Conservation (phyloP, 192 early-diverging fungal species). For the Dimargaris cristalligena region DNA sequence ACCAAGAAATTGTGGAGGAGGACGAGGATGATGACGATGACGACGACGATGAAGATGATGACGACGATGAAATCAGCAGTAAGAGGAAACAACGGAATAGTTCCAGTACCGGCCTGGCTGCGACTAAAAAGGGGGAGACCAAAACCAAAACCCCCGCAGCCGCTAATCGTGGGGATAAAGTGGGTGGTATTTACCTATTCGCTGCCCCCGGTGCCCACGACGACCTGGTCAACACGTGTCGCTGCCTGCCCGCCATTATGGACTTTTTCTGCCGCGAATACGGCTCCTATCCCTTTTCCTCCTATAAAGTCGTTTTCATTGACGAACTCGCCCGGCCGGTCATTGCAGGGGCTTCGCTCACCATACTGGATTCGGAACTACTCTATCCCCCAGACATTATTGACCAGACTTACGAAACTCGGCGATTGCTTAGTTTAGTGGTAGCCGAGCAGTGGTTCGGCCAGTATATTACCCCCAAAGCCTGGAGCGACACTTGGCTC, state of each 20-base stretch:
- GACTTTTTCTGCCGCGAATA: conserved; percentile 77
- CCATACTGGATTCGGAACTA: conserved; percentile 47
- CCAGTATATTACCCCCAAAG: conserved; percentile 50
- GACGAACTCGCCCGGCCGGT: conserved; percentile 52
- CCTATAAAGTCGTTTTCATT: conserved; percentile 79
- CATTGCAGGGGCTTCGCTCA: conserved; percentile 60
- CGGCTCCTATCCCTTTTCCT: conserved; percentile 70
- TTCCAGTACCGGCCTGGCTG: conserved; percentile 13
- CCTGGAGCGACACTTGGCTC: conserved; percentile 80
- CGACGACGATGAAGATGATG: conserved; percentile 1
- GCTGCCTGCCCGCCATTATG: conserved; percentile 31
- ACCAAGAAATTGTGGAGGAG: background rate
- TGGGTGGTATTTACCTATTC: conserved; percentile 54
- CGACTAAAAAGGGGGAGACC: conserved; percentile 14
- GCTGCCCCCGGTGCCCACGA: conserved; percentile 36
- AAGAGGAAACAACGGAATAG: conserved; percentile 14
- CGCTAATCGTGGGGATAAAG: conserved; percentile 11
- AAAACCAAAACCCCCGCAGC: conserved; percentile 17
- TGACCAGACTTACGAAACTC: conserved; percentile 77
- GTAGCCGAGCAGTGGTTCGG: conserved; percentile 94
- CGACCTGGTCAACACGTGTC: conserved; percentile 44
- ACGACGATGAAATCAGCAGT: background rate
- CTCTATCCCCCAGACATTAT: conserved; percentile 58
- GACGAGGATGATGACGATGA: conserved; percentile 10
- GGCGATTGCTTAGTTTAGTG: conserved; percentile 45